Conservation (phyloP, 768 basidiomycete genomes). For the Hericium erinaceus region DNA sequence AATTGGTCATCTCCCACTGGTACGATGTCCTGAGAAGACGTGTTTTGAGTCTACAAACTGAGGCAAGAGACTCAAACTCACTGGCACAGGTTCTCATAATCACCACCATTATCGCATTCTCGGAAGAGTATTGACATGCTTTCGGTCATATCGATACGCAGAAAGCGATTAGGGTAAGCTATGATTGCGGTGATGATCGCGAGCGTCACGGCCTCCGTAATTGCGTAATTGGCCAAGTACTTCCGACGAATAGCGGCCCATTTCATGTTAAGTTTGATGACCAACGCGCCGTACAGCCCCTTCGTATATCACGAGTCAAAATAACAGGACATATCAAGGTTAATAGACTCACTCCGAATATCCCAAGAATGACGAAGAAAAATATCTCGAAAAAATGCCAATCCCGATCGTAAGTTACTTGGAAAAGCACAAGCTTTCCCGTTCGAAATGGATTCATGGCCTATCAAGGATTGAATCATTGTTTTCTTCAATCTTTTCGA, state of each 20-base stretch:
- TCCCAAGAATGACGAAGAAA: slow-evolving; percentile 89
- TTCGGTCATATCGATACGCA: slow-evolving; percentile 96
- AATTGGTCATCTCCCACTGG: slow-evolving; percentile 95
- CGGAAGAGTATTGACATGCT: slow-evolving; percentile 91
- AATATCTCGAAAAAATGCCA: slow-evolving; percentile 99
- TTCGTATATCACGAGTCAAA: background rate
- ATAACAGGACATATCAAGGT: background rate
- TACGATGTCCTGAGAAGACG: slow-evolving; percentile 53
- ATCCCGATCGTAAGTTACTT: slow-evolving; percentile 93
- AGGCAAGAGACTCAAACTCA: slow-evolving; percentile 32
- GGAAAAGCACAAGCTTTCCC: slow-evolving; percentile 95
- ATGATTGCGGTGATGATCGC: slow-evolving; percentile 86
- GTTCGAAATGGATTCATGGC: slow-evolving; percentile 98
- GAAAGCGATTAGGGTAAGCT: slow-evolving; percentile 89
- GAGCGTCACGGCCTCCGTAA: slow-evolving; percentile 82
- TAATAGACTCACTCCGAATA: slow-evolving; percentile 71
- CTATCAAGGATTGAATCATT: slow-evolving; percentile 26
- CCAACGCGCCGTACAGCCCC: slow-evolving; percentile 96
- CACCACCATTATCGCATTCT: slow-evolving; percentile 90
- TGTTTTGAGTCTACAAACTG: slow-evolving; percentile 3
- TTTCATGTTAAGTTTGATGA: slow-evolving; percentile 95
- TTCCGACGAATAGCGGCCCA: slow-evolving; percentile 92
- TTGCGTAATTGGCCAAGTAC: slow-evolving; percentile 72
- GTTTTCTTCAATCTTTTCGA: background rate
- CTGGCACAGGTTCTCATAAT: slow-evolving; percentile 93